Evolutionary conservation across 139 green algal genomes (phyloP), one percentile per base, ranked within the genome.

Genomic region (Chlamydomonas sp.): DNA sequence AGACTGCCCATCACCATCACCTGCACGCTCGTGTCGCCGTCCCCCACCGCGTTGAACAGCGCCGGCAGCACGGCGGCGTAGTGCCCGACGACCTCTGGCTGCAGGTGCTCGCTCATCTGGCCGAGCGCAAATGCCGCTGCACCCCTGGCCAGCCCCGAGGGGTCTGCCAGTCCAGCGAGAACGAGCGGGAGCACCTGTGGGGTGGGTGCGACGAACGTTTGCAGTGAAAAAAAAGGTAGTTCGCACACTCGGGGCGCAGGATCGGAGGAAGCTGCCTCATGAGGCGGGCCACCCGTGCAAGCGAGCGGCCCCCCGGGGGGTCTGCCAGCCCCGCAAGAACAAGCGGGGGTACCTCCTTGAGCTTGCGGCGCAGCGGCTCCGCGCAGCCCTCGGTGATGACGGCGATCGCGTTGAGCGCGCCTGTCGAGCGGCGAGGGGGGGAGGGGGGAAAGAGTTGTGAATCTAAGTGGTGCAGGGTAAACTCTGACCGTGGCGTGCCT

Each of bases 71-170:
- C 74, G 31, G 70, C 59, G 38, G 81, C 73, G 71, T 89, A 88
- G 64, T 91, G 79, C 61, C 80, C 67, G 22, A 79, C 71, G 8
- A 90, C 77, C 31, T 91, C 83, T 0, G 83, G 81, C 71, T 87
- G 75, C 72, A 90, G 71, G 64, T 88, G 81, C 73, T 87, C 85
- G 20, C 84, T 83, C 59, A 90, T 76, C 79, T 92, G 81, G 16
- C 85, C 87, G 38, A 93, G 35, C 10, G 85, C 80, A 72, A 89
- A 90, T 2, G 79, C 83, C 20, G 87, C 85, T 6, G 79, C 75
- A 8, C 74, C 84, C 0, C 84, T 73, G 67, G 93, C 89, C 1
- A 69, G 34, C 1, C 62, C 43, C 1, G 82, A 57, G 3, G 43
- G 24, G 58, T 94, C 87, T 20, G 54, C 54, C 22, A 64, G 54